Conservation (phyloP, 2,329 filamentous ascomycete species). For the Tolypocladium amazonense region DNA sequence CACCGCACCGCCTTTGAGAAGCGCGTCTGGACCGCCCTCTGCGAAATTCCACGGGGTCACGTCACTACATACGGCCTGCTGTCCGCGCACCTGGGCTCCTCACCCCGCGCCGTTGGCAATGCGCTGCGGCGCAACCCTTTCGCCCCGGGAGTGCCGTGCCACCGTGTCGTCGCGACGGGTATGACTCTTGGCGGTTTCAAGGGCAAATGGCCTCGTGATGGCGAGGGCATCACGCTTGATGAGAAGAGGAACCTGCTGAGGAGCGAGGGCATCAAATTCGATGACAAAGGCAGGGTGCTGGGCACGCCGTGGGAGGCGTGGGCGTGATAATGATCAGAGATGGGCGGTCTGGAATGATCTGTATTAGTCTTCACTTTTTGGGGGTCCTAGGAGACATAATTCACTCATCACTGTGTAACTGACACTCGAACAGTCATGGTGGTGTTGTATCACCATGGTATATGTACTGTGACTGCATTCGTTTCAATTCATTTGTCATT, state of each 20-base stretch:
- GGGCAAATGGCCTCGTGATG: conserved; percentile 51
- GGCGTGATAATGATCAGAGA: conserved; percentile 7
- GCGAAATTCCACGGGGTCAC: conserved; percentile 64
- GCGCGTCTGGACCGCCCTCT: conserved; percentile 59
- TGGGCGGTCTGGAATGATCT: neutral
- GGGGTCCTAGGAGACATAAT: neutral
- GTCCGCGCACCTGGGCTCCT: conserved; percentile 56
- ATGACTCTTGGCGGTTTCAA: conserved; percentile 64
- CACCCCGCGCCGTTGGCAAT: conserved; percentile 67
- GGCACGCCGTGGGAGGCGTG: conserved; percentile 43
- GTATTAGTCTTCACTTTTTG: neutral
- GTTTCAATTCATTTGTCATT: no score
- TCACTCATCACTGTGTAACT: neutral
- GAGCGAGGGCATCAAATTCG: conserved; percentile 54
- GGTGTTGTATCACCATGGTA: no score
- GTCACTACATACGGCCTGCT: conserved; percentile 72
- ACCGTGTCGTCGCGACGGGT: conserved; percentile 66
- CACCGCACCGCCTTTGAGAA: conserved; percentile 45
- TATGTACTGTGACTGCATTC: no score
- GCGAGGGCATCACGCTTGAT: conserved; percentile 49
- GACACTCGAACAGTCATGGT: conserved; percentile 12
- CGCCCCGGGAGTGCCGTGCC: conserved; percentile 71
- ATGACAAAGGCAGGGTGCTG: conserved; percentile 47
- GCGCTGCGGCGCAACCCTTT: conserved; percentile 72
- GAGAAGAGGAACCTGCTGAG: conserved; percentile 53